A percentile compares a stretch with the other conserved stretches of the same genome.
Conservation (phyloP, 1,139 yeast species). For the Blastobotrys aristatus region DNA sequence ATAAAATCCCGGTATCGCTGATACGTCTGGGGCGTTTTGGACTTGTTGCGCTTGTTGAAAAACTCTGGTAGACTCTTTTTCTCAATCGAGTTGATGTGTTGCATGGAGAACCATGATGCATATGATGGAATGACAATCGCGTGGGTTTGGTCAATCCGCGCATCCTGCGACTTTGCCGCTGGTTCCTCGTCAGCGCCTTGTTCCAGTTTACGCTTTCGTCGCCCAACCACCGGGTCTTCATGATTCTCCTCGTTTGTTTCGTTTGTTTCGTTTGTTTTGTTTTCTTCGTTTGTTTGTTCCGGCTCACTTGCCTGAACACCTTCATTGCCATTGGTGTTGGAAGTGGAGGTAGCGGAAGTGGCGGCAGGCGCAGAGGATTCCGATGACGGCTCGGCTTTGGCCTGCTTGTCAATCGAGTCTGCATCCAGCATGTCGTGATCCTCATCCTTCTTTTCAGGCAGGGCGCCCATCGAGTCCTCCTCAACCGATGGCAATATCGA, state of each 20-base stretch:
- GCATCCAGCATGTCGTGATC: slow-evolving; percentile 12
- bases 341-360: background rate
- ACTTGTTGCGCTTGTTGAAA: slow-evolving; percentile 65
- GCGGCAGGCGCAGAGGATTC: too few species aligned
- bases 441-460: background rate
- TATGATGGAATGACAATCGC: slow-evolving; percentile 91
- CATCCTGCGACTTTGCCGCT: background rate
- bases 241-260: slow-evolving; percentile 1
- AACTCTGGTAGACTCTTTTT: slow-evolving; percentile 84
- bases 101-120: slow-evolving; percentile 83
- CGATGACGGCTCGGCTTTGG: background rate
- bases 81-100: slow-evolving; percentile 59
- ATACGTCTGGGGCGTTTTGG: slow-evolving; percentile 87
- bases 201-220: slow-evolving; percentile 11
- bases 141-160: slow-evolving; percentile 58
- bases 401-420: background rate
- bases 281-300: background rate
- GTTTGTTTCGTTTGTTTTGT: background rate
- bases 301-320: background rate
- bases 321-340: background rate
- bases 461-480: background rate
- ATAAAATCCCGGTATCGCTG: slow-evolving; percentile 87
- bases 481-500: background rate
- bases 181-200: slow-evolving; percentile 4
- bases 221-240: slow-evolving; percentile 5